Evolutionary conservation across 2,329 filamentous ascomycete species (phyloP).

Genomic region (Teratosphaeria destructans): DNA sequence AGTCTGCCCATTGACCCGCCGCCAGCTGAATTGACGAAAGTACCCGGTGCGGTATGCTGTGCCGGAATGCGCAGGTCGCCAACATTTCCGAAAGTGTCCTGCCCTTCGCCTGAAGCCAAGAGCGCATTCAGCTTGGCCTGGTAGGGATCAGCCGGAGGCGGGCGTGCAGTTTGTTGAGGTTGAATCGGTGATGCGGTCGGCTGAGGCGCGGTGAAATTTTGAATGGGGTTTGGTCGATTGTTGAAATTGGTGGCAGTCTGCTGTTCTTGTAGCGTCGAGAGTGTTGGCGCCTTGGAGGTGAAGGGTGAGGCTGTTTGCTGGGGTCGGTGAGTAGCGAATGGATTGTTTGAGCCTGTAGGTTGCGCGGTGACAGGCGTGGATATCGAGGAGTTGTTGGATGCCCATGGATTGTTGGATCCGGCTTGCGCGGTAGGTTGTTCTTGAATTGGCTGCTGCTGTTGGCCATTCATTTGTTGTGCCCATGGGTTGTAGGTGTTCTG

Average conservation of each 20-base stretch:
- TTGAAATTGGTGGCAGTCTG: conserved; percentile 58
- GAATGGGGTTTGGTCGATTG: conserved; percentile 39
- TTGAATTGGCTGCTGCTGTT: conserved; percentile 40
- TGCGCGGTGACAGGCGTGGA: conserved; percentile 61
- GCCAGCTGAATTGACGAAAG: conserved; percentile 92
- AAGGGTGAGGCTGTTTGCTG: conserved; percentile 34
- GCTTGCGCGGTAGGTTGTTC: conserved; percentile 57
- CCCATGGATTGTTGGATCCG: conserved; percentile 93
- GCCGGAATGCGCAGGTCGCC: conserved; percentile 90
- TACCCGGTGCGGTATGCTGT: conserved; percentile 91
- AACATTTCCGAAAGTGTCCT: conserved; percentile 97
- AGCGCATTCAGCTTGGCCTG: conserved; percentile 73
- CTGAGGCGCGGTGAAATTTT: conserved; percentile 36
- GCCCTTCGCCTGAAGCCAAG: conserved; percentile 76
- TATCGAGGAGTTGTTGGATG: conserved; percentile 47
- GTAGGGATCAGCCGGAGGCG: conserved; percentile 42
- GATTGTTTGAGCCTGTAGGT: conserved; percentile 94
- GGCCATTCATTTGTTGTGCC: conserved; percentile 36
- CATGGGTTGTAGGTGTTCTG: conserved; percentile 49
- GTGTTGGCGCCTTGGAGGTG: conserved; percentile 54
- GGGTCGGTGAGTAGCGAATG: conserved; percentile 66
- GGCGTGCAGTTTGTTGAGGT: conserved; percentile 11
- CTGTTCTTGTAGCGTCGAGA: conserved; percentile 72
- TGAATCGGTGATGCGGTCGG: conserved; percentile 24
- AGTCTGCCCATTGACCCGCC: conserved; percentile 58